phyloP scores from a whole-genome alignment of 2,329 filamentous ascomycete genomes.

The Arthrinium phaeospermum region DNA sequence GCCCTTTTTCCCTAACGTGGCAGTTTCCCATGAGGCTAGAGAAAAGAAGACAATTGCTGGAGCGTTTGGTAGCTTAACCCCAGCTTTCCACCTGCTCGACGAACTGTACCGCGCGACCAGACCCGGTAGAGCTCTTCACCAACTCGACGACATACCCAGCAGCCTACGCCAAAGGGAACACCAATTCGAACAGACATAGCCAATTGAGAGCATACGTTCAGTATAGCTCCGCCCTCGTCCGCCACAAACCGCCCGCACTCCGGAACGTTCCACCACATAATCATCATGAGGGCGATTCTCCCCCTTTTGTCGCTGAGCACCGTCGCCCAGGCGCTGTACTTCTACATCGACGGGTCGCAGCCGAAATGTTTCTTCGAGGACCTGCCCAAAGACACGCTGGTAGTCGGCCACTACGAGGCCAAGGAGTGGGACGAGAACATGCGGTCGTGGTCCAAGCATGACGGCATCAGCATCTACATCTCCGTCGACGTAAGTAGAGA shows the following conservation, averaged over 20 bases:
- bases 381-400: conserved; percentile 94
- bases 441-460: conserved; percentile 73
- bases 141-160: neutral
- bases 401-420: conserved; percentile 89
- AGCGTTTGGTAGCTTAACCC: conserved; percentile 13
- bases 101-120: neutral
- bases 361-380: conserved; percentile 99
- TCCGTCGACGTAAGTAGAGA: conserved; percentile 74
- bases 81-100: neutral
- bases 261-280: neutral
- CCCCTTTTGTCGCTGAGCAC: conserved; percentile 69
- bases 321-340: conserved; percentile 83
- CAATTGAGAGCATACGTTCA: conserved; percentile 1
- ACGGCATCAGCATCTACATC: conserved; percentile 82
- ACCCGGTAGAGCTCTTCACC: neutral
- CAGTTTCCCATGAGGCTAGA: conserved; percentile 19
- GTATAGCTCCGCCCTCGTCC: conserved; percentile 4
- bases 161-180: neutral
- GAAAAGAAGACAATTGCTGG: conserved; percentile 10
- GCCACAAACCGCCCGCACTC: neutral
- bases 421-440: conserved; percentile 80
- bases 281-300: conserved; percentile 63
- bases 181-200: neutral
- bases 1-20: conserved; percentile 20
- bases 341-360: conserved; percentile 86